Conservation (phyloP, 441 rosid species). For the Francoa sonchifolia region DNA sequence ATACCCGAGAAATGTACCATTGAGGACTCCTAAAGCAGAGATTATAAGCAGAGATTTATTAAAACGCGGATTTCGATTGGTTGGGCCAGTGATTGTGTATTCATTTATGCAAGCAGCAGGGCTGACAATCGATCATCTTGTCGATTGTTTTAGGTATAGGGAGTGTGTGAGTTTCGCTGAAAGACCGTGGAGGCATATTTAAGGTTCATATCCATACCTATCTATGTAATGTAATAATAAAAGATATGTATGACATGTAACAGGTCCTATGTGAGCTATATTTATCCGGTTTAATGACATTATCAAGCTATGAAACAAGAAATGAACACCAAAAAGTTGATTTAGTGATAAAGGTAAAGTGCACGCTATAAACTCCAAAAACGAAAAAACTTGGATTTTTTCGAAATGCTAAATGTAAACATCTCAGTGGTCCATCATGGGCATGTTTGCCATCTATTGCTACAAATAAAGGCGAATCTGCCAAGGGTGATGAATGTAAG, state of each 20-base stretch:
- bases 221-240: background rate
- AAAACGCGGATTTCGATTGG: slow-evolving; percentile 68
- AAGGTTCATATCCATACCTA: background rate
- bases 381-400: no score
- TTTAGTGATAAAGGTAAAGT: no score
- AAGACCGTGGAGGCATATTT: slow-evolving; percentile 85
- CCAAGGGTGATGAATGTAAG: no score
- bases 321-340: no score
- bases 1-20: slow-evolving; percentile 64
- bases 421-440: no score
- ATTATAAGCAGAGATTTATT: slow-evolving; percentile 58
- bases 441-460: no score
- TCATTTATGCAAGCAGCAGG: slow-evolving; percentile 96
- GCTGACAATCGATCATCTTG: slow-evolving; percentile 69
- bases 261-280: background rate
- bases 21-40: slow-evolving; percentile 41
- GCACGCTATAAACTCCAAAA: no score
- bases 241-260: no score
- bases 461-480: no score
- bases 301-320: no score
- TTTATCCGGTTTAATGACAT: no score
- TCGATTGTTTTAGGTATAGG: slow-evolving; percentile 61
- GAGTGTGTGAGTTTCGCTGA: slow-evolving; percentile 75
- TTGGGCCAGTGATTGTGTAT: slow-evolving; percentile 81
- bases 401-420: no score